Evolutionary conservation across 108 stramenopile species (phyloP), one percentile per base, ranked within the genome.

Genomic region (Epithemia pelagica): DNA sequence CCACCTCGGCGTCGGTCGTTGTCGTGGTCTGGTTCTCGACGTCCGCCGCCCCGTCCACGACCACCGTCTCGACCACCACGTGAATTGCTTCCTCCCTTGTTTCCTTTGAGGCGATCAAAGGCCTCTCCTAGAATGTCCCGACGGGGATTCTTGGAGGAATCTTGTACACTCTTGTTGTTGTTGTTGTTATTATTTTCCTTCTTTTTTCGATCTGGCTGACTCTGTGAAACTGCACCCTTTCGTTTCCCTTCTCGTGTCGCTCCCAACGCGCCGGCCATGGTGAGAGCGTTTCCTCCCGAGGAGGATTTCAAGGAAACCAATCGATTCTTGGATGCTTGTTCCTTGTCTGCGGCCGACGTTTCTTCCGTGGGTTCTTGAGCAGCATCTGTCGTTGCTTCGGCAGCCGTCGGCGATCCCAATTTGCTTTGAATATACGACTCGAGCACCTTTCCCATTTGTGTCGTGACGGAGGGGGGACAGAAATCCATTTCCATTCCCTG

Each of bases 241-340:
- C 51, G 31, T 64, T 37, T 65, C 18, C 84, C 75, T 65, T 86
- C 70, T 0, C 91, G 76, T 8, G 88, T 78, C 1, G 86, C 74
- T n/a, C 88, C 91, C 59, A 92, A 66, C 0, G 91, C 91, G 31
- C 91, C 91, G 0, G 88, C 82, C 73, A 77, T 80, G 54, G 85
- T 78, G 55, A 92, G 64, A 7, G 91, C 87, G 71, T 91, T 91
- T 0, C 37, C 30, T 52, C 32, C 69, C 15, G 56, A 19, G 8
- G 56, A 58, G 7, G 37, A 46, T 15, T 46, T 46, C 10, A 46
- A 15, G 15, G 37, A 46, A 46, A 46, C 37, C 5, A 46, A 15
- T 46, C 37, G 37, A 5, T 46, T 5, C 37, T 46, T 46, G 15
- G 37, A 46, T 46, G 5, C 37, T 46, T 15, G 10, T 10, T 46